Base-by-base conservation (phyloP, 2,329 filamentous ascomycete genomes). In the Epichloe sp. region DNA sequence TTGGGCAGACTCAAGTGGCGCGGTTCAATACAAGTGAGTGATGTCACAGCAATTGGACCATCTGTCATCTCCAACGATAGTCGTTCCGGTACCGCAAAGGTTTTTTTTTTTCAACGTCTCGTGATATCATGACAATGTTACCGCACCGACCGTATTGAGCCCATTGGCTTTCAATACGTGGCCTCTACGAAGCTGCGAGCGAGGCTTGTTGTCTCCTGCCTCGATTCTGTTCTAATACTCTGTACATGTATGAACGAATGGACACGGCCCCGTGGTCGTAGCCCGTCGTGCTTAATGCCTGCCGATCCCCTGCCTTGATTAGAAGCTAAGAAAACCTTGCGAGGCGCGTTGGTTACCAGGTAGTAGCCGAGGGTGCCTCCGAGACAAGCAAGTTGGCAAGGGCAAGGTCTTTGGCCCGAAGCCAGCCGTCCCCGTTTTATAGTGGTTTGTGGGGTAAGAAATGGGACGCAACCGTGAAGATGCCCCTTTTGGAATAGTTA, bases 371-470 rank as follows among this genome's bases (percentile, higher is more conserved):
- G 35, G 44, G 14, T 34, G 37, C 14, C 44, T 47, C 44, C 49
- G 49, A 34, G 26, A 17, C 42, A 44, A 49, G 34, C 31, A 43
- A 19, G 23, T 6, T 31, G 26, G 26, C 41, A 17, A 12, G 21
- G 11, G 26, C 41, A 17, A 12, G 21, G 11, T 21, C 23, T 8
- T 21, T 14, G 38, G 19, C 31, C 50, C 50, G 23, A 47, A 38
- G 44, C 42, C 42, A 42, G 45, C 45, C 45, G 45, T 31, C 15
- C 21, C 37, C 26, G 42, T 23, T 46, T 11, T 31, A 11, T 31
- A 41, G 49, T 44, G 42, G 42, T 21, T 41, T 50, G 43, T 41
- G 49, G 49, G 49, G 49, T 50, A 50, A 38, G 3, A 34, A 17
- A 49, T 38, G 23, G 31, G 43, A 45, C 14, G 43, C 17, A n/a